phyloP scores from a whole-genome alignment of 1,139 yeast species.

The Scheffersomyces quercinus region DNA sequence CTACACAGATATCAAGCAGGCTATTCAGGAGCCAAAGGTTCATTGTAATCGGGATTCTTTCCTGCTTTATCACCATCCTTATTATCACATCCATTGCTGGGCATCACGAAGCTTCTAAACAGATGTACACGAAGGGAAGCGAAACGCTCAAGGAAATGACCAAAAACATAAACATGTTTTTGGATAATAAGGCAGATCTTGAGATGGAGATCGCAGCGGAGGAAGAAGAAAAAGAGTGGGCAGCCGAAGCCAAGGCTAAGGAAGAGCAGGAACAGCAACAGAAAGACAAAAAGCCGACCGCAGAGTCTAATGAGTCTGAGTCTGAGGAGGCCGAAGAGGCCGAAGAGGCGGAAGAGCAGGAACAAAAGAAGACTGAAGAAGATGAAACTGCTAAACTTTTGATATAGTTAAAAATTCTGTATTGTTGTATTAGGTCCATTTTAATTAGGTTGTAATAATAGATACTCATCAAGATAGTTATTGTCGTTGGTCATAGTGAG shows the following conservation, averaged over 20 bases:
- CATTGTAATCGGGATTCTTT: conserved; percentile 20
- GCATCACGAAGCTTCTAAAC: conserved; percentile 16
- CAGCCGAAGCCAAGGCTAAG: conserved; percentile 2
- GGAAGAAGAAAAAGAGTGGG: conserved; percentile 9
- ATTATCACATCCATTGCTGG: conserved; percentile 17
- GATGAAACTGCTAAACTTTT: background rate
- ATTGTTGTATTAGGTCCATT: too few relatives aligned
- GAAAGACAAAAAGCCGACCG: conserved; percentile 4
- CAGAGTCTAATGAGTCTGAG: background rate
- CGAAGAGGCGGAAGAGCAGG: background rate
- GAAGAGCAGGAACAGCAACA: conserved; percentile 11
- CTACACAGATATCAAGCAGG: conserved; percentile 30
- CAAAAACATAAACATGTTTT: background rate
- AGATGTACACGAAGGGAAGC: conserved; percentile 14
- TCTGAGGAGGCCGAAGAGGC: background rate
- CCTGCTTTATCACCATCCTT: conserved; percentile 24
- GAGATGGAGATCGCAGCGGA: conserved; percentile 12
- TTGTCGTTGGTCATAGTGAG: too few relatives aligned
- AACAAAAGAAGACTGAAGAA: background rate
- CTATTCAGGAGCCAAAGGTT: conserved; percentile 32
- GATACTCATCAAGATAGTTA: too few relatives aligned
- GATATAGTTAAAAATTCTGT: too few relatives aligned
- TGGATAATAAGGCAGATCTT: conserved; percentile 3
- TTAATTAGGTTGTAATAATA: too few relatives aligned
- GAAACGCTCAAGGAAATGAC: conserved; percentile 14